These are phyloP conservation scores for Pelargonium nanum DNA, from an alignment of 345 rosid species.

Conservation along the genomic window DNA sequence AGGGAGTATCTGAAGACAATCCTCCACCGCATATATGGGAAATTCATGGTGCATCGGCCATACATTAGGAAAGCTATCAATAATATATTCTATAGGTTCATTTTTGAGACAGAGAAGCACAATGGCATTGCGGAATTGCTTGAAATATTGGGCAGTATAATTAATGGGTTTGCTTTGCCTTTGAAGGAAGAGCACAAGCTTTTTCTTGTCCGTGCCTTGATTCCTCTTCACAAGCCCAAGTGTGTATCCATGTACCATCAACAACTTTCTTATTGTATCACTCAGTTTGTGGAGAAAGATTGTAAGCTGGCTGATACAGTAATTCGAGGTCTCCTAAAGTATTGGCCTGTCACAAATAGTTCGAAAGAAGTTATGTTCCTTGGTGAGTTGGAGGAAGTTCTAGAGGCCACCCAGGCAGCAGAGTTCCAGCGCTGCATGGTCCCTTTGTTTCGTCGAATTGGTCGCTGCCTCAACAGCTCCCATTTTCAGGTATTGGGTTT, in stretches of 20 bases:
- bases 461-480: constrained; percentile 1
- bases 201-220: constrained; percentile 2
- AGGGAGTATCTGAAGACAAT: not conserved
- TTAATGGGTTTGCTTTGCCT: not conserved
- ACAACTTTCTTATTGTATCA: not conserved
- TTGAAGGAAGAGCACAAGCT: constrained; percentile 4
- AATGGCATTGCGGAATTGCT: not conserved
- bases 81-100: not conserved
- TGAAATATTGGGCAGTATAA: not conserved
- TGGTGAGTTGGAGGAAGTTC: constrained; percentile 4
- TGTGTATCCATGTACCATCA: constrained; percentile 3
- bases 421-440: constrained; percentile 6
- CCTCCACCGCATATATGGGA: not conserved
- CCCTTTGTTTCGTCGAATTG: constrained; percentile 4
- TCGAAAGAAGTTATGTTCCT: not conserved
- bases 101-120: constrained; percentile 1
- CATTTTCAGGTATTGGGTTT: not conserved
- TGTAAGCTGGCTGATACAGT: constrained; percentile 4
- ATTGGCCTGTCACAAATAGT: constrained; percentile 4
- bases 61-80: constrained; percentile 1
- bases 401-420: constrained; percentile 1
- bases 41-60: constrained; percentile 1
- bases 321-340: constrained; percentile 4
- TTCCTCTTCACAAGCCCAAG: constrained; percentile 2
- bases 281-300: constrained; percentile 3